phyloP scores from a whole-genome alignment of 148 eudicot species.

The Nepenthes gracilis region DNA sequence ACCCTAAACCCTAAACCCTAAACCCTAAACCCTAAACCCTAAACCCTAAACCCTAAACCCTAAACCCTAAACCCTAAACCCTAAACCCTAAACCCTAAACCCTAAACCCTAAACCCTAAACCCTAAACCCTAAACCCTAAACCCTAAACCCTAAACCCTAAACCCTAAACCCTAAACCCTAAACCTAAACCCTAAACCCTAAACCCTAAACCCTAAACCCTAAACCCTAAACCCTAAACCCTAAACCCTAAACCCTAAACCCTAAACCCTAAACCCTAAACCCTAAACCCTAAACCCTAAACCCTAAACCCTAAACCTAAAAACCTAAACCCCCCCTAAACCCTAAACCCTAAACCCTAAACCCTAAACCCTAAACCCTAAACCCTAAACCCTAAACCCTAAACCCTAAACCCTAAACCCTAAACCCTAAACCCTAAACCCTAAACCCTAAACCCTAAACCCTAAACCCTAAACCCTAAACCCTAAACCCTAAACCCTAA shows the following conservation, averaged over 20 bases:
- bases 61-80: conserved; percentile 7
- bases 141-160: conserved; percentile 4
- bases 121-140: conserved; percentile 1
- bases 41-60: conserved; percentile 11
- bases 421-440: conserved; percentile 11
- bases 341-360: conserved; percentile 10
- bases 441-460: conserved; percentile 13
- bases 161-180: conserved; percentile 4
- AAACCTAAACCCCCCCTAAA: too few relatives aligned
- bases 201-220: conserved; percentile 6
- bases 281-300: conserved; percentile 9
- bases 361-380: conserved; percentile 9
- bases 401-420: conserved; percentile 5
- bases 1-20: conserved; percentile 11
- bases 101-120: conserved; percentile 5
- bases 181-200: conserved; percentile 7
- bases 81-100: conserved; percentile 5
- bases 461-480: conserved; percentile 7
- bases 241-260: conserved; percentile 1
- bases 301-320: conserved; percentile 10
- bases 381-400: conserved; percentile 4
- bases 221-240: conserved; percentile 3
- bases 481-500: conserved; percentile 10
- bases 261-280: conserved; percentile 1
- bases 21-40: conserved; percentile 11